Percentiles rank a stretch among this genome's conserved stretches.
phyloP scores from a whole-genome alignment of 2,329 filamentous ascomycete genomes.

The Fusarium dlaminii region DNA sequence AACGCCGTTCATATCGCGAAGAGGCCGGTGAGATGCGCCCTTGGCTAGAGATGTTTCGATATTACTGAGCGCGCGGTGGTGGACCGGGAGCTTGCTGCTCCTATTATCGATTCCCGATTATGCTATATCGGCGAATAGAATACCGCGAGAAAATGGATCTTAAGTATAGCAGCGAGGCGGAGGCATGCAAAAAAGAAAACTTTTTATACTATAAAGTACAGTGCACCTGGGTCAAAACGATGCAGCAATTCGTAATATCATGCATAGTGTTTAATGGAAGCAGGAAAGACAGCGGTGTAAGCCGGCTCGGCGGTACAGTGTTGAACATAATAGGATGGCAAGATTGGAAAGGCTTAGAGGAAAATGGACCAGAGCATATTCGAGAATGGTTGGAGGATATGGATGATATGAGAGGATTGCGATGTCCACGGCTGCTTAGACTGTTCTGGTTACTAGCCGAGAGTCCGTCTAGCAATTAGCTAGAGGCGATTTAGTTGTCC shows the following conservation, averaged over 20 bases:
- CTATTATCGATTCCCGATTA: no score
- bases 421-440: neutral
- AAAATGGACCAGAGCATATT: neutral
- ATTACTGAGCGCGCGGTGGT: no score
- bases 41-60: no score
- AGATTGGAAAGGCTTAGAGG: neutral
- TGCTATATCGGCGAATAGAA: no score
- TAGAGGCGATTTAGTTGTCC: no score
- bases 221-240: neutral
- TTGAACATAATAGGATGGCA: neutral
- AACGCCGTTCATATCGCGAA: no score
- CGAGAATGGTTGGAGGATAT: neutral
- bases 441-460: neutral
- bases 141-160: no score
- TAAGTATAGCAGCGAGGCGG: neutral
- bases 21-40: no score
- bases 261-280: neutral
- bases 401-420: neutral
- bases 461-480: no score
- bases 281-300: neutral
- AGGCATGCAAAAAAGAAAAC: neutral
- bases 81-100: neutral
- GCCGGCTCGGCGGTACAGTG: neutral
- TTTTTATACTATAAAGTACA: no score
- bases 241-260: neutral